Evolutionary conservation across 1,139 yeast genomes (phyloP), one percentile per base, ranked within the genome.

Genomic region (Tardiomyces blankii): DNA sequence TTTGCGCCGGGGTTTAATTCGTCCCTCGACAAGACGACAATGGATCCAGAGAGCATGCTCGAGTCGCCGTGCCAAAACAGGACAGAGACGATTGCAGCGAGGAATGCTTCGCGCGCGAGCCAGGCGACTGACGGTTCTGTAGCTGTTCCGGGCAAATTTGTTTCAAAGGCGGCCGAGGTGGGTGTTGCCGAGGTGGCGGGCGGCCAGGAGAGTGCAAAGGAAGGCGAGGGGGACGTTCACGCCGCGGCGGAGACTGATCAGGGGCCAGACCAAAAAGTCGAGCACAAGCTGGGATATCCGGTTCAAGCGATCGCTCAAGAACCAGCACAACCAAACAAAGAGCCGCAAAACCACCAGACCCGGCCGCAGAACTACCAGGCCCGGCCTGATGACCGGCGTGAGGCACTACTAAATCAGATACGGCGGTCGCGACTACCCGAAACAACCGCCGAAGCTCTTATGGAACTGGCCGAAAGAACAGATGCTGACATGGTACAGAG

Each of bases 1-100:
- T 55, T 54, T 48, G 57, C 56, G 5, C 46, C 47, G 16, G 42
- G 46, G 35, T 30, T 30, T 9, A 30, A 30, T 30, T 30, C 35
- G 16, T 30, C 35, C 9, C 16, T 30, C 5, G 35, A 30, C n/a
- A 30, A 30, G 16, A 5, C 35, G 16, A 30, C 35, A 5, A 14
- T 14, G 16, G 35, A 30, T 11, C 16, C 16, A 4, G 16, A 14
- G 11, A 30, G 35, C 35, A 30, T 30, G 35, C 16, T 30, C 16
- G 35, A 30, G 35, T 30, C 35, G 16, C 35, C 35, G 16, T 30
- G 35, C 35, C n/a, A 30, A 11, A 30, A 30, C 11, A 5, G 35
- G 9, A 30, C 35, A 5, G 35, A 30, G 35, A 30, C 35, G n/a
- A 30, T 30, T 9, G 35, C 35, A 4, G 35, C 35, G n/a, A 4